A percentile compares a stretch with the other conserved stretches of the same genome.
These are phyloP conservation scores for Pseudogymnoascus sp. DNA, from an alignment of 2,329 filamentous ascomycete species.

Conservation along the genomic window DNA sequence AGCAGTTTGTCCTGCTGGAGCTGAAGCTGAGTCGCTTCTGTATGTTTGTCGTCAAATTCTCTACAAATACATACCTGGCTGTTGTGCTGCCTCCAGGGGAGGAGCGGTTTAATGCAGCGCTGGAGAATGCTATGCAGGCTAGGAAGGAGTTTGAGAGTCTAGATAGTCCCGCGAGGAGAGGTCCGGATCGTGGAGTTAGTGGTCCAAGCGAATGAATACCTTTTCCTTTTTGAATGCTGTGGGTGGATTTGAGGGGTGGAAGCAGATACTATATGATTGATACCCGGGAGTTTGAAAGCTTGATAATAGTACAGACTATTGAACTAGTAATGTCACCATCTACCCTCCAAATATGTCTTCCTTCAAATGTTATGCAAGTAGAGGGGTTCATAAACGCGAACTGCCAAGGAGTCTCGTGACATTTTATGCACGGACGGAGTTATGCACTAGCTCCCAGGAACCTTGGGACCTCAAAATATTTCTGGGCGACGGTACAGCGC, in stretches of 20 bases:
- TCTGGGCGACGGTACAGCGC: constrained; percentile 16
- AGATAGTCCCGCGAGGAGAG: constrained; percentile 41
- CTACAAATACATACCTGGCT: constrained; percentile 94
- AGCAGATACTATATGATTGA: not conserved
- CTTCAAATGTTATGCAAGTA: not conserved
- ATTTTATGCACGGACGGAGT: not conserved
- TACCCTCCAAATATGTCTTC: not conserved
- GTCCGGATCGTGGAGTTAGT: constrained; percentile 16
- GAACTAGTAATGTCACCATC: not conserved
- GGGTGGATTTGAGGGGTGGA: not conserved
- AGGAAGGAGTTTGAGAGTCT: constrained; percentile 69
- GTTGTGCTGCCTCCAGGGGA: constrained; percentile 87
- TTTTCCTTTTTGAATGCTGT: not conserved
- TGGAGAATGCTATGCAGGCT: constrained; percentile 83
- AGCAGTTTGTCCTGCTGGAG: constrained; percentile 74
- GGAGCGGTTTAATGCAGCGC: constrained; percentile 80
- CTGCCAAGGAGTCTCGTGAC: not conserved
- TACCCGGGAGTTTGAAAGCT: not conserved
- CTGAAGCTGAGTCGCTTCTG: constrained; percentile 77
- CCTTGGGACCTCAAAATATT: constrained; percentile 23
- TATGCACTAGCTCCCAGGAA: constrained; percentile 1
- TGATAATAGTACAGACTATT: not conserved
- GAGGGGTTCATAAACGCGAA: not conserved
- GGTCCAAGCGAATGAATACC: constrained; percentile 3
- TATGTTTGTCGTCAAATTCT: constrained; percentile 91